Evolutionary conservation across 2,329 filamentous ascomycete genomes (phyloP).

Genomic region (Cercospora janseana): DNA sequence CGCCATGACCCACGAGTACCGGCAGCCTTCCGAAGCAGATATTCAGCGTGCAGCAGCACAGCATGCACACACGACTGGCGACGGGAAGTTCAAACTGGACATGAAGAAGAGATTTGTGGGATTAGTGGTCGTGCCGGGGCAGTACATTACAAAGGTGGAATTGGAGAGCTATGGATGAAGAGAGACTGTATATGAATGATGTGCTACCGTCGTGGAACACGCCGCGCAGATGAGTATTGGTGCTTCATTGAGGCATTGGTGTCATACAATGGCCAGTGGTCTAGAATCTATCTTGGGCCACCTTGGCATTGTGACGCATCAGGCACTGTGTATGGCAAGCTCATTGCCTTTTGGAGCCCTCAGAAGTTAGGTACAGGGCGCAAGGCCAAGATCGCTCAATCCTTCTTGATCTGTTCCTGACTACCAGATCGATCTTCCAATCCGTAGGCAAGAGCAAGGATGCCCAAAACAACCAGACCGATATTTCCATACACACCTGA

Average conservation of each 20-base stretch:
- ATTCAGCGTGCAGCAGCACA: slow-evolving; percentile 40
- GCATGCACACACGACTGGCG: slow-evolving; percentile 32
- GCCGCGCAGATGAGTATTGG: no score
- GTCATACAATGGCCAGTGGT: no score
- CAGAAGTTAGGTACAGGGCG: background rate
- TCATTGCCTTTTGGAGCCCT: no score
- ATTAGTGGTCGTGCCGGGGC: slow-evolving; percentile 82
- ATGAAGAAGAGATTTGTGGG: slow-evolving; percentile 87
- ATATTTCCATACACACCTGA: slow-evolving; percentile 36
- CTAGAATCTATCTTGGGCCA: no score
- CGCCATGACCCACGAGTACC: slow-evolving; percentile 83
- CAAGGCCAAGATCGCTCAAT: slow-evolving; percentile 5
- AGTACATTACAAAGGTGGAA: slow-evolving; percentile 84
- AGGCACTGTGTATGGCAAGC: no score
- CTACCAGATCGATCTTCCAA: slow-evolving; percentile 25
- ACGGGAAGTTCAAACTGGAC: slow-evolving; percentile 56
- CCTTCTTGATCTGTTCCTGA: slow-evolving; percentile 24
- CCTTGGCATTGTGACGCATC: no score
- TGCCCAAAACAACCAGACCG: slow-evolving; percentile 32
- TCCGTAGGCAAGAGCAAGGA: slow-evolving; percentile 31
- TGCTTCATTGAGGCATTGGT: no score
- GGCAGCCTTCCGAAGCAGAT: slow-evolving; percentile 58
- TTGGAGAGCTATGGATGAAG: slow-evolving; percentile 61
- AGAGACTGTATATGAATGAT: background rate
- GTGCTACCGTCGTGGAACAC: no score